These are phyloP conservation scores for Taiozyma sp. DNA, from an alignment of 1,139 yeast species.

Conservation along the genomic window DNA sequence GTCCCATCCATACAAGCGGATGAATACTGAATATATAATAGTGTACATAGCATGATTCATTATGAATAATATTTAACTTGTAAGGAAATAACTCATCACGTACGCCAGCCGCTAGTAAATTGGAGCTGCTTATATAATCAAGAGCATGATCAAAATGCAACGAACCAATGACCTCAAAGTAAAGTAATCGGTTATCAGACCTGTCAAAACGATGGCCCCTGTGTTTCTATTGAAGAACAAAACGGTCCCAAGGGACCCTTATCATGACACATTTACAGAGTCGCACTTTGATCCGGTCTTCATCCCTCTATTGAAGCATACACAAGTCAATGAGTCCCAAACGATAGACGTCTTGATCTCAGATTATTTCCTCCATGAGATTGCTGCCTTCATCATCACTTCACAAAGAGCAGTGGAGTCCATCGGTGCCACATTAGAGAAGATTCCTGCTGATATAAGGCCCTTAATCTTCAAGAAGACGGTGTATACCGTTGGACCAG, in stretches of 20 bases:
- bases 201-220: slow-evolving; percentile 1
- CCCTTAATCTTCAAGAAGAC: slow-evolving; percentile 39
- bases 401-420: slow-evolving; percentile 93
- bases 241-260: slow-evolving; percentile 64
- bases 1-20: not conserved
- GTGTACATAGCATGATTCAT: not conserved
- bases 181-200: not conserved
- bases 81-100: not conserved
- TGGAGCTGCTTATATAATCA: not conserved
- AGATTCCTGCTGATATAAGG: slow-evolving; percentile 16
- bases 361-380: slow-evolving; percentile 34
- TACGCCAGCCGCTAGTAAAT: too few species aligned
- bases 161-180: not conserved
- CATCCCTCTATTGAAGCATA: slow-evolving; percentile 67
- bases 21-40: not conserved
- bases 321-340: slow-evolving; percentile 43
- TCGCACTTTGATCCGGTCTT: slow-evolving; percentile 43
- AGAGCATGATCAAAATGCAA: not conserved
- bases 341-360: slow-evolving; percentile 41
- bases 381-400: slow-evolving; percentile 67
- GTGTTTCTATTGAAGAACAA: slow-evolving; percentile 53
- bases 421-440: slow-evolving; percentile 41
- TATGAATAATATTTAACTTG: not conserved
- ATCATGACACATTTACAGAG: slow-evolving; percentile 36
- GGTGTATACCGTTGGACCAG: slow-evolving; percentile 90